phyloP scores from a whole-genome alignment of 345 rosid genomes.

The Camelina laxa region DNA sequence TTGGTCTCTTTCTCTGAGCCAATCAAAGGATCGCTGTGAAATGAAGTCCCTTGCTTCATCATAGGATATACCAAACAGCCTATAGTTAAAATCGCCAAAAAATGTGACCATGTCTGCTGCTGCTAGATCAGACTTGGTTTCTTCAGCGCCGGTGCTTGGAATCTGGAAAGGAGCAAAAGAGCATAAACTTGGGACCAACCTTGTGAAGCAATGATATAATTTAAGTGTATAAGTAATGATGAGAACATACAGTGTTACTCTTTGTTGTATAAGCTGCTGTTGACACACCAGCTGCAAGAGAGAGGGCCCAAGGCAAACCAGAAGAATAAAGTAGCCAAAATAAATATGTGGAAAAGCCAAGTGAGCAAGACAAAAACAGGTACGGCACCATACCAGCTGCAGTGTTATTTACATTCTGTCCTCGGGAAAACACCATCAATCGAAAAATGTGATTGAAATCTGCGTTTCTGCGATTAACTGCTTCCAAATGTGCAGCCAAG shows the following conservation, averaged over 20 bases:
- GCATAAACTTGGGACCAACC: conserved; percentile 1
- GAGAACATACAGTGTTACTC: conserved; percentile 65
- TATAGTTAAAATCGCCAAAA: conserved; percentile 89
- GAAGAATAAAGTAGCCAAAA: conserved; percentile 88
- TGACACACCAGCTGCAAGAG: conserved; percentile 89
- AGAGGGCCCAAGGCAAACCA: conserved; percentile 80
- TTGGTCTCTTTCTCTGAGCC: conserved; percentile 97
- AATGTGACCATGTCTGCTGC: conserved; percentile 95
- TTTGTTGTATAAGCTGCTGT: conserved; percentile 61
- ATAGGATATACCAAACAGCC: conserved; percentile 91
- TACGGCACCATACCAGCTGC: conserved; percentile 91
- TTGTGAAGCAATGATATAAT: not conserved
- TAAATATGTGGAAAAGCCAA: conserved; percentile 82
- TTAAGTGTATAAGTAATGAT: conserved; percentile 6
- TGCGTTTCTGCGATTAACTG: conserved; percentile 73
- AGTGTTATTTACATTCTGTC: conserved; percentile 51
- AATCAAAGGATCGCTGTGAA: conserved; percentile 92
- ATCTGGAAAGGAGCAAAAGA: conserved; percentile 26
- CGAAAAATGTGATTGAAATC: conserved; percentile 81
- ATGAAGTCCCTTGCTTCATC: conserved; percentile 98
- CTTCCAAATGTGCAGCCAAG: conserved; percentile 87
- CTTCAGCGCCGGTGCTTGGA: conserved; percentile 54
- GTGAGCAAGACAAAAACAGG: conserved; percentile 86
- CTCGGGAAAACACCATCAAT: conserved; percentile 62
- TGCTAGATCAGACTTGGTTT: conserved; percentile 73